phyloP scores from a whole-genome alignment of 2,329 filamentous ascomycete genomes.

The Pyrenophora teres region DNA sequence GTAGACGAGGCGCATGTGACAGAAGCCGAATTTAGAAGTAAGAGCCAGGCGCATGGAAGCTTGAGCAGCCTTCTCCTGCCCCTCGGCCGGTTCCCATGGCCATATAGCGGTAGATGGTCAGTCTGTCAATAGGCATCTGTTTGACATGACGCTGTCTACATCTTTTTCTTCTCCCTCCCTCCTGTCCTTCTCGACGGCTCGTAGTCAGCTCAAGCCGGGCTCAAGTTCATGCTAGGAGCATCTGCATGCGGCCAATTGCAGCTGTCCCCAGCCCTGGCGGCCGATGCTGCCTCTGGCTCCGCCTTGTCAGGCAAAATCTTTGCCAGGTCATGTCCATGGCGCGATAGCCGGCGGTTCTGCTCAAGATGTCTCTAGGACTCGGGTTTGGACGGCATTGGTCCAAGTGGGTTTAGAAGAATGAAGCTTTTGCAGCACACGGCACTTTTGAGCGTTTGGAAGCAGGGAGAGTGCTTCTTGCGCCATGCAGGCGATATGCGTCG shows the following conservation, averaged over 20 bases:
- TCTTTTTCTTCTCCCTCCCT: background rate
- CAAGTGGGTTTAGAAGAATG: conserved; percentile 4
- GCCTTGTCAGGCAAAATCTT: conserved; percentile 13
- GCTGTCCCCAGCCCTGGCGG: conserved; percentile 5
- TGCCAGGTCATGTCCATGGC: background rate
- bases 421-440: conserved; percentile 9
- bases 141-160: background rate
- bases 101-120: background rate
- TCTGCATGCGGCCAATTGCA: conserved; percentile 7
- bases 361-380: conserved; percentile 4
- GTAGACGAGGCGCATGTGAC: conserved; percentile 12
- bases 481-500: conserved; percentile 15
- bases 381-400: conserved; percentile 3
- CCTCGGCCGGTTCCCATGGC: background rate
- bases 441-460: conserved; percentile 6
- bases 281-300: conserved; percentile 12
- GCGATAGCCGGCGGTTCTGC: conserved; percentile 10
- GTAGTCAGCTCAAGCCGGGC: background rate
- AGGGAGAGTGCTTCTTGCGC: conserved; percentile 5
- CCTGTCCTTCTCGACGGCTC: background rate
- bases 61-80: conserved; percentile 1
- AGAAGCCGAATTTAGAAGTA: conserved; percentile 5
- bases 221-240: conserved; percentile 2
- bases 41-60: background rate
- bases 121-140: too few relatives aligned